Percentiles rank a stretch among this genome's conserved stretches.
Conservation (phyloP, 352 stramenopile species). For the Phytophthora boehmeriae region DNA sequence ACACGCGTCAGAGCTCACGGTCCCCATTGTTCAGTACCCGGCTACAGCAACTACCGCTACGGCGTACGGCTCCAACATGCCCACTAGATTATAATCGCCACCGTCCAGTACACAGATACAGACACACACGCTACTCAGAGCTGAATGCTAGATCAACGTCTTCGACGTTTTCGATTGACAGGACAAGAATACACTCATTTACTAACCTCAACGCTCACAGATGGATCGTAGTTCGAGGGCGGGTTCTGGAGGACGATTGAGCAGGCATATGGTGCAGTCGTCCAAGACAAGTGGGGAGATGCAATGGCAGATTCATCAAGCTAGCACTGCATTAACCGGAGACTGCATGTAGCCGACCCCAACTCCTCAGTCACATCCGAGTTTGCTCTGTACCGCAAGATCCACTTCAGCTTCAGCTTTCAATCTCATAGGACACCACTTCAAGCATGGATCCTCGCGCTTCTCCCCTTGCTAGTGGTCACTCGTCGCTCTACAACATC, state of each 20-base stretch:
- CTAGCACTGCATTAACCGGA: neutral
- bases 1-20: slow-evolving; percentile 51
- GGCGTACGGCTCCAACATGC: slow-evolving; percentile 24
- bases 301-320: too few relatives aligned
- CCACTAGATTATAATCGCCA: neutral
- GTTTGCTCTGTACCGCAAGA: slow-evolving; percentile 36
- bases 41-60: slow-evolving; percentile 6
- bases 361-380: slow-evolving; percentile 29
- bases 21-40: slow-evolving; percentile 43
- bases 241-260: slow-evolving; percentile 1
- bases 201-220: neutral
- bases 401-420: slow-evolving; percentile 6
- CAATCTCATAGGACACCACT: neutral
- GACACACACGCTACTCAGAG: too few relatives aligned
- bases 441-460: slow-evolving; percentile 27
- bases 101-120: too few relatives aligned
- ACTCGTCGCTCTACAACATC: slow-evolving; percentile 39
- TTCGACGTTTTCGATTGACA: too few relatives aligned
- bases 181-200: too few relatives aligned
- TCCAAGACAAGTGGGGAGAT: too few relatives aligned
- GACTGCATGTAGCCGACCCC: too few relatives aligned
- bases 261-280: slow-evolving; percentile 1
- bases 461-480: slow-evolving; percentile 22
- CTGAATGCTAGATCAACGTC: too few relatives aligned
- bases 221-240: slow-evolving; percentile 1